Evolutionary conservation across 257 asterid species (phyloP).

Genomic region (Solanum microdontum): DNA sequence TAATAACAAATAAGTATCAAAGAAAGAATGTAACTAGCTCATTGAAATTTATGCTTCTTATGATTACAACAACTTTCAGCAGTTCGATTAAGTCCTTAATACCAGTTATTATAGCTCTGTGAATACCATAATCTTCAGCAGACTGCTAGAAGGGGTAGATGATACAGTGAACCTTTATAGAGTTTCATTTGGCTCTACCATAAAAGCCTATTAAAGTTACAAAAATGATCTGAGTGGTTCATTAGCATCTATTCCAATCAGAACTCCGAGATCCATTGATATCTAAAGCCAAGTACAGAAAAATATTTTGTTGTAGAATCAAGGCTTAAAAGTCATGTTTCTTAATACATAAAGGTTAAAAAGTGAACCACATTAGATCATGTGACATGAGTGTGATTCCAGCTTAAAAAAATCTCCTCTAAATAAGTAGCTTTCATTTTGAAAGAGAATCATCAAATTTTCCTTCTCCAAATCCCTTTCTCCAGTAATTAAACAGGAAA

Average conservation of each 20-base stretch:
- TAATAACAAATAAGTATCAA: background rate
- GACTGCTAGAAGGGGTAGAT: background rate
- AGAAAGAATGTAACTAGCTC: background rate
- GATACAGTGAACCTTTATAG: background rate
- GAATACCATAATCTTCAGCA: background rate
- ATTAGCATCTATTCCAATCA: background rate
- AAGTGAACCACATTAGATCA: background rate
- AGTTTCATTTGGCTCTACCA: background rate
- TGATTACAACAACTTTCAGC: background rate
- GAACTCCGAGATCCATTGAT: background rate
- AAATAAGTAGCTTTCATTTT: background rate
- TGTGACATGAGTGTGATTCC: background rate
- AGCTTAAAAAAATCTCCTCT: background rate
- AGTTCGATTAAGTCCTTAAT: background rate
- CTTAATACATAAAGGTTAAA: background rate
- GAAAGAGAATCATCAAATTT: background rate
- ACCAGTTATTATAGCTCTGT: background rate
- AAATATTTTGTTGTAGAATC: background rate
- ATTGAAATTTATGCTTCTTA: background rate
- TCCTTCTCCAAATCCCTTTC: background rate
- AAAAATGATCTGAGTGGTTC: background rate
- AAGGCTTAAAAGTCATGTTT: background rate
- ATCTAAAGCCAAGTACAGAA: background rate
- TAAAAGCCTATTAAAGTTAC: background rate
- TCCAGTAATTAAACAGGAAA: background rate